A percentile compares a stretch with the other conserved stretches of the same genome.
These are phyloP conservation scores for Phytophthora agathidicida DNA, from an alignment of 352 stramenopile genomes.

Conservation along the genomic window DNA sequence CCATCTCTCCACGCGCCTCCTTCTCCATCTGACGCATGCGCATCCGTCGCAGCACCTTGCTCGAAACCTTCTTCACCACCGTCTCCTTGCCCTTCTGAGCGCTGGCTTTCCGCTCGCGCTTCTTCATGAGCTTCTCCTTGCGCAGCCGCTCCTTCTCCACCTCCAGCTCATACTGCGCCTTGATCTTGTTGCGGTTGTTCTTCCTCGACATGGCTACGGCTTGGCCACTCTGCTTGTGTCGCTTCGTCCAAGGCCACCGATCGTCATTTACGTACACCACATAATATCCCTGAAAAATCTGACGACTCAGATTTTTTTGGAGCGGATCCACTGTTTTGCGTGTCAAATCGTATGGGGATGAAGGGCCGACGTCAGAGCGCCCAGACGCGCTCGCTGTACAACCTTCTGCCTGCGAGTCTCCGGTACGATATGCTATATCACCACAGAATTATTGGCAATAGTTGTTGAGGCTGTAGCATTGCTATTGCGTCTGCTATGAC, in stretches of 20 bases:
- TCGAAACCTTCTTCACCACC: constrained; percentile 78
- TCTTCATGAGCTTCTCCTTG: constrained; percentile 79
- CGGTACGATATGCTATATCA: constrained; percentile 23
- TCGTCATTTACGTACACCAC: constrained; percentile 7
- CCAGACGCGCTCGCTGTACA: constrained; percentile 31
- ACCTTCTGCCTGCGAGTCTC: constrained; percentile 37
- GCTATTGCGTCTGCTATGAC: not conserved
- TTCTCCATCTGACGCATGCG: constrained; percentile 63
- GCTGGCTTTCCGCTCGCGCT: constrained; percentile 71
- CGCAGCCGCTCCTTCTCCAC: constrained; percentile 72
- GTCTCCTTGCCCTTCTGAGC: constrained; percentile 54
- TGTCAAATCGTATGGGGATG: constrained; percentile 29
- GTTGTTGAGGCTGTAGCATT: not conserved
- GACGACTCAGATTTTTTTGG: constrained; percentile 12
- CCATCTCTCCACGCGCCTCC: constrained; percentile 50
- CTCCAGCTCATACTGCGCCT: constrained; percentile 82
- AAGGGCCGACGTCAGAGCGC: constrained; percentile 28
- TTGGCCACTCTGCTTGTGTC: constrained; percentile 7
- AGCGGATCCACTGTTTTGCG: constrained; percentile 11
- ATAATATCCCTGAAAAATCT: not conserved
- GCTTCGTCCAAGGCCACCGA: constrained; percentile 26
- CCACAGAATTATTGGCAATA: not conserved
- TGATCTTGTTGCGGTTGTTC: constrained; percentile 83
- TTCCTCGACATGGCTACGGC: constrained; percentile 69
- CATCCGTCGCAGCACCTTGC: constrained; percentile 75